A percentile compares a stretch with the other conserved stretches of the same genome.
Conservation (phyloP, 306 rosid species). For the Lathyrus tuberosus region DNA sequence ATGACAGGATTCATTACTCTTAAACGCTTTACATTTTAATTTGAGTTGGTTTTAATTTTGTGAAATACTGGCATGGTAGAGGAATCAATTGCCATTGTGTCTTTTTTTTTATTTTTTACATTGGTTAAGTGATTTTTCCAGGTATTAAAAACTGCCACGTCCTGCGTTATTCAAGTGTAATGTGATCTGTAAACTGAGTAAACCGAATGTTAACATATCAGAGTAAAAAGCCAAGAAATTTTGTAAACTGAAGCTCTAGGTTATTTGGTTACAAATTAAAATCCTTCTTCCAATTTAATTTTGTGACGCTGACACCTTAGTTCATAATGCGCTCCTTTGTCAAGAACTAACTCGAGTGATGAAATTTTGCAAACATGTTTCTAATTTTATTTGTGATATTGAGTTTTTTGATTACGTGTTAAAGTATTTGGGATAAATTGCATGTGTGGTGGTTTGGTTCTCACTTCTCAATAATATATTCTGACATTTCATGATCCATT, state of each 20-base stretch:
- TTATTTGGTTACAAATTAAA: conserved; percentile 4
- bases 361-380: not conserved
- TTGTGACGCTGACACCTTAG: not conserved
- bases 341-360: not conserved
- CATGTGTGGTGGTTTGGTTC: conserved; percentile 8
- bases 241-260: conserved; percentile 26
- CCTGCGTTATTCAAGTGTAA: conserved; percentile 1
- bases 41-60: conserved; percentile 6
- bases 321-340: not conserved
- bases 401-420: not conserved
- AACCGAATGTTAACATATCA: not conserved
- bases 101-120: not conserved
- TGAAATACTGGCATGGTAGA: not conserved
- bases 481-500: not conserved
- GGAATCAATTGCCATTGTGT: conserved; percentile 4
- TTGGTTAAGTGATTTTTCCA: not conserved
- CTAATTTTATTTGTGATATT: conserved; percentile 8
- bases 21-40: conserved; percentile 17
- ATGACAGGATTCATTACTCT: conserved; percentile 8
- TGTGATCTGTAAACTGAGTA: conserved; percentile 20
- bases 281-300: conserved; percentile 2
- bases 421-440: conserved; percentile 17
- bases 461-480: conserved; percentile 7
- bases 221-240: conserved; percentile 20
- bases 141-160: not conserved